Conservation (phyloP, 2,329 filamentous ascomycete species). For the Penicillium paneum region DNA sequence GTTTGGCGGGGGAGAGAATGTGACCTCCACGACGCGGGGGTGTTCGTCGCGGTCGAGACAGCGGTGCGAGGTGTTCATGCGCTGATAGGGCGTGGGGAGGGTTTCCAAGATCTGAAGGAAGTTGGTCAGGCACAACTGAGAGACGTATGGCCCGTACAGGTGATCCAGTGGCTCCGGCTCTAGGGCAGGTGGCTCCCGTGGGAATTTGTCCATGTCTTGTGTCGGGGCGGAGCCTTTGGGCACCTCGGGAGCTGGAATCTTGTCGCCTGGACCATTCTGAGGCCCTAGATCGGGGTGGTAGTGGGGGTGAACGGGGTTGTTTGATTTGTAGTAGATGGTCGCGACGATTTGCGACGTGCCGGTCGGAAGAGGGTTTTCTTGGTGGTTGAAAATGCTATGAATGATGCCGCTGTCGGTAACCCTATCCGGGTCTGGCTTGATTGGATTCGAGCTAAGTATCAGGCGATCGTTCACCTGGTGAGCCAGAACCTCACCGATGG, state of each 20-base stretch:
- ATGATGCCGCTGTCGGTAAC: constrained; percentile 47
- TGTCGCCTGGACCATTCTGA: constrained; percentile 35
- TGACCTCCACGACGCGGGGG: constrained; percentile 53
- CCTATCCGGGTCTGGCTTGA: constrained; percentile 38
- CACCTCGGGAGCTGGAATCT: constrained; percentile 41
- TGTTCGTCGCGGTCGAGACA: constrained; percentile 48
- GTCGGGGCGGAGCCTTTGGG: constrained; percentile 50
- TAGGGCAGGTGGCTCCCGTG: constrained; percentile 53
- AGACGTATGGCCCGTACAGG: constrained; percentile 54
- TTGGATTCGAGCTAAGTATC: constrained; percentile 35
- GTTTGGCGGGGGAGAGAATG: constrained; percentile 50
- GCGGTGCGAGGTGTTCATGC: constrained; percentile 48
- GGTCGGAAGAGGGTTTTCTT: constrained; percentile 37
- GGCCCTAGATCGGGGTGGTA: constrained; percentile 49
- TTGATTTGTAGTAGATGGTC: constrained; percentile 50
- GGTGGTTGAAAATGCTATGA: constrained; percentile 46
- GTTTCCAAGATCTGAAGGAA: constrained; percentile 53
- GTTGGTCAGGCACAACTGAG: constrained; percentile 55
- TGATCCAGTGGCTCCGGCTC: constrained; percentile 56
- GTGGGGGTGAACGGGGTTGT: constrained; percentile 43
- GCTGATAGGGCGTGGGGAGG: constrained; percentile 49
- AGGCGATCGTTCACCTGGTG: constrained; percentile 28
- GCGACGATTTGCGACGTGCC: constrained; percentile 46
- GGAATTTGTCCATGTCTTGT: constrained; percentile 51
- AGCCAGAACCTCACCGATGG: constrained; percentile 38